Evolutionary conservation across 257 asterid genomes (phyloP), one percentile per base, ranked within the genome.

Genomic region (Salvia hispanica): DNA sequence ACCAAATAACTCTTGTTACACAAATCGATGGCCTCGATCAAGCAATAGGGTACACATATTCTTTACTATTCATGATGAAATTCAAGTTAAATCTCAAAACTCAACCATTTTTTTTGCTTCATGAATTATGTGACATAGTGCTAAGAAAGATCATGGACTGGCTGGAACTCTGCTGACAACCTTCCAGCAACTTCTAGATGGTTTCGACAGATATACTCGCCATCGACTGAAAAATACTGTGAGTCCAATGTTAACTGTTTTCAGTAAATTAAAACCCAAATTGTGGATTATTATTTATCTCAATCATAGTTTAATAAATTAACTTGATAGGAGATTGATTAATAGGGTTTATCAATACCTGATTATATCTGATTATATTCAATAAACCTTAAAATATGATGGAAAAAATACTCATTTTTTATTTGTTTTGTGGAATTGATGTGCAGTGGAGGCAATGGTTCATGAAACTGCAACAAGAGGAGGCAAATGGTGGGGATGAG

Each of bases 371-470:
- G 69, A 0, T 37, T 5, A 6, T 37, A 0, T 18, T 18, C 21
- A 18, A 18, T 18, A 18, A 18, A 18, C 21, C 21, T 1, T 18
- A 18, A 18, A 18, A 18, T 18, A 18, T 18, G 21, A 18, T 18
- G 21, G 21, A 18, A 18, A 18, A 18, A 18, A 18, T 18, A 18
- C 4, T 18, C 21, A 18, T 18, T 18, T n/a, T 3, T 2, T n/a
- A 1, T 54, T 8, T 18, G 21, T 18, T 18, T 18, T 18, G 21
- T 18, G 21, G 21, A 18, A 18, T 18, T 18, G 21, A 18, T 18
- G 21, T 63, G n/a, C 31, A 83, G 89, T 83, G 89, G 89, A 58
- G 72, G 16, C 56, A 7, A 25, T 83, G 86, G 89, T 9, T 83
- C 57, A 14, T 4, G 69, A 76, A 75, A 50, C 21, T 74, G 67